Evolutionary conservation across 495 filamentous ascomycete genomes (phyloP).

Genomic region (Articulospora tetracladia): DNA sequence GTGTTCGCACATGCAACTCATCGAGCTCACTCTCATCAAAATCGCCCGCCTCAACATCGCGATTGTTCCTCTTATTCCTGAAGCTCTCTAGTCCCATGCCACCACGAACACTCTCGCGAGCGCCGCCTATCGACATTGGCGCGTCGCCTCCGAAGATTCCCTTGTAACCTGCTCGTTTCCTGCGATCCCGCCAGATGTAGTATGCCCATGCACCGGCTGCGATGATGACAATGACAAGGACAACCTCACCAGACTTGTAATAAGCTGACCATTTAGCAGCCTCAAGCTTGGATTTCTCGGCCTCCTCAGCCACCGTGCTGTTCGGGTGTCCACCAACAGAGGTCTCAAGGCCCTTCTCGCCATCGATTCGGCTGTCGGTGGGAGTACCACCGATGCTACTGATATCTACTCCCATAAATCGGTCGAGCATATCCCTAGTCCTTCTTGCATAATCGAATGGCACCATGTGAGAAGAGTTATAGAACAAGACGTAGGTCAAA

Average conservation of each 20-base stretch:
- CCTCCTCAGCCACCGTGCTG: slow-evolving; percentile 66
- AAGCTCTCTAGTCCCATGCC: slow-evolving; percentile 40
- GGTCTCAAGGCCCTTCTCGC: slow-evolving; percentile 80
- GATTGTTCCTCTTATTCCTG: slow-evolving; percentile 41
- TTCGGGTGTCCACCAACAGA: slow-evolving; percentile 87
- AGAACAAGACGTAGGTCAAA: slow-evolving; percentile 91
- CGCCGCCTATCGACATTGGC: slow-evolving; percentile 20
- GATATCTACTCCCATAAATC: slow-evolving; percentile 93
- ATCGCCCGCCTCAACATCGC: slow-evolving; percentile 76
- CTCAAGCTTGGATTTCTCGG: slow-evolving; percentile 69
- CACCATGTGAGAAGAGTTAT: slow-evolving; percentile 96
- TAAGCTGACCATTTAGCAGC: slow-evolving; percentile 91
- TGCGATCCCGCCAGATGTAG: slow-evolving; percentile 77
- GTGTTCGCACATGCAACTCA: slow-evolving; percentile 56
- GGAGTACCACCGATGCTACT: slow-evolving; percentile 82
- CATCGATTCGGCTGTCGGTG: slow-evolving; percentile 82
- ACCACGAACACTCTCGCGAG: slow-evolving; percentile 25
- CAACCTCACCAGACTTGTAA: slow-evolving; percentile 85
- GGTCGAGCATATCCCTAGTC: slow-evolving; percentile 92
- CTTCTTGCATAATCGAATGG: slow-evolving; percentile 88
- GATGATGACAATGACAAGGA: slow-evolving; percentile 79
- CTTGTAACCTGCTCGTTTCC: slow-evolving; percentile 49
- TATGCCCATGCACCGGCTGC: slow-evolving; percentile 77
- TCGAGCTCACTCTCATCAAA: slow-evolving; percentile 90
- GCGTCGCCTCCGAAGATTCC: slow-evolving; percentile 38